Evolutionary conservation across 495 filamentous ascomycete species (phyloP), one percentile per base, ranked within the genome.

Genomic region (Penicillium alfredii): DNA sequence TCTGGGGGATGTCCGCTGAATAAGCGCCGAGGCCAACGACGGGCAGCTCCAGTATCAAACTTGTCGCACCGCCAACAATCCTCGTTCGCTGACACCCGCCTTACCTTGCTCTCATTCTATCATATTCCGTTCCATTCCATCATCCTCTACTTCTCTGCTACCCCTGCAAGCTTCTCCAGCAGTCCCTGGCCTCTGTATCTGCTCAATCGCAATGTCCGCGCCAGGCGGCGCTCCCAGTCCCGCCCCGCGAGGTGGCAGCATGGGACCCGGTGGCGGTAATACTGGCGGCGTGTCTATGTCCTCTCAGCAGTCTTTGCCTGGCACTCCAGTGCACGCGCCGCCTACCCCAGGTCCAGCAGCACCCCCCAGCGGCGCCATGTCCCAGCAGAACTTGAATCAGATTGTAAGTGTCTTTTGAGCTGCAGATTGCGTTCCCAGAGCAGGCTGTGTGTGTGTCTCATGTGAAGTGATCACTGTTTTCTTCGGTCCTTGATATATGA

Each of bases 371-470:
- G 73, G 60, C 42, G 73, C 48, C 47, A 77, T 68, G 72, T 84
- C 84, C 3, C 82, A 86, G 26, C 88, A 93, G 46, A 94, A 95
- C 53, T 59, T 98, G 6, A 98, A 98, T 44, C 86, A 93, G 47
- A 98, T 98, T 56, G 90, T 95, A 74, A 71, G 85, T 72, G n/a
- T n/a, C n/a, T n/a, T n/a, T n/a, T n/a, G n/a, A n/a, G n/a, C n/a
- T n/a, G n/a, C n/a, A n/a, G n/a, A n/a, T n/a, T n/a, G n/a, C n/a
- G n/a, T n/a, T n/a, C n/a, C n/a, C n/a, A n/a, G n/a, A n/a, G n/a
- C n/a, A n/a, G n/a, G n/a, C n/a, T n/a, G n/a, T n/a, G n/a, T n/a
- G n/a, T n/a, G n/a, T n/a, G n/a, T n/a, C n/a, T 37, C 23, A 11
- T 28, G 34, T 18, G 18, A 23, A n/a, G n/a, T n/a, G n/a, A n/a